Percentiles rank a stretch among this genome's conserved stretches.
Evolutionary conservation across 495 filamentous ascomycete species (phyloP).

Genomic region (Penicillium paxilli): DNA sequence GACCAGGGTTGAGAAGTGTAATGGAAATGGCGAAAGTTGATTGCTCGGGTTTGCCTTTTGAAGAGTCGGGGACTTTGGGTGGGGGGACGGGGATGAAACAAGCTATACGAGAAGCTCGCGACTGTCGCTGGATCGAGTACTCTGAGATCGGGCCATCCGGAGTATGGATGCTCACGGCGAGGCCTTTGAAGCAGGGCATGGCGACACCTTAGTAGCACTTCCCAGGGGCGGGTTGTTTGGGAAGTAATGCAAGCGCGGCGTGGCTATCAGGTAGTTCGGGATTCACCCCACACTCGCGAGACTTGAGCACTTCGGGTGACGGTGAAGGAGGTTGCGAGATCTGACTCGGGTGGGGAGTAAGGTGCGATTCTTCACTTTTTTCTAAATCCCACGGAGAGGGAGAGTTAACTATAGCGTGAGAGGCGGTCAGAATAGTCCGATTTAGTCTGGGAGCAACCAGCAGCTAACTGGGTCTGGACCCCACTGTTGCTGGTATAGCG

Average conservation of each 20-base stretch:
- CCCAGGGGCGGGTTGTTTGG: conserved; percentile 3
- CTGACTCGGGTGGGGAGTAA: conserved; percentile 4
- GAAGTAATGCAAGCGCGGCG: background rate
- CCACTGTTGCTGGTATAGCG: conserved; percentile 30
- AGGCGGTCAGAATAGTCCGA: conserved; percentile 28
- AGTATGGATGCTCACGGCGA: conserved; percentile 94
- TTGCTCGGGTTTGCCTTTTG: conserved; percentile 75
- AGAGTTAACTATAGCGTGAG: conserved; percentile 19
- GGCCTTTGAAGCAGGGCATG: conserved; percentile 98
- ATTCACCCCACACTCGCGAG: conserved; percentile 8
- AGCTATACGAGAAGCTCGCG: conserved; percentile 85
- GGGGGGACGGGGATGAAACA: conserved; percentile 95
- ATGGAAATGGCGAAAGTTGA: conserved; percentile 97
- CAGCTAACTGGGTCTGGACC: conserved; percentile 25
- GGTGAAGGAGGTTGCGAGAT: background rate
- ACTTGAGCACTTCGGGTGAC: conserved; percentile 2
- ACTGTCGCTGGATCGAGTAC: conserved; percentile 92
- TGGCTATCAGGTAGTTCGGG: conserved; percentile 3
- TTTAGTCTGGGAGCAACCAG: conserved; percentile 23
- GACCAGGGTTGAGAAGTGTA: conserved; percentile 85
- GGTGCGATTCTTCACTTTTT: conserved; percentile 13
- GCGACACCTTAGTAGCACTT: conserved; percentile 11
- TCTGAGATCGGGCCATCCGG: conserved; percentile 86
- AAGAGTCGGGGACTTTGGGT: conserved; percentile 68
- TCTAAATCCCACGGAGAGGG: conserved; percentile 11